These are phyloP conservation scores for Colletotrichum kahawae DNA, from an alignment of 2,329 filamentous ascomycete species.

Conservation along the genomic window DNA sequence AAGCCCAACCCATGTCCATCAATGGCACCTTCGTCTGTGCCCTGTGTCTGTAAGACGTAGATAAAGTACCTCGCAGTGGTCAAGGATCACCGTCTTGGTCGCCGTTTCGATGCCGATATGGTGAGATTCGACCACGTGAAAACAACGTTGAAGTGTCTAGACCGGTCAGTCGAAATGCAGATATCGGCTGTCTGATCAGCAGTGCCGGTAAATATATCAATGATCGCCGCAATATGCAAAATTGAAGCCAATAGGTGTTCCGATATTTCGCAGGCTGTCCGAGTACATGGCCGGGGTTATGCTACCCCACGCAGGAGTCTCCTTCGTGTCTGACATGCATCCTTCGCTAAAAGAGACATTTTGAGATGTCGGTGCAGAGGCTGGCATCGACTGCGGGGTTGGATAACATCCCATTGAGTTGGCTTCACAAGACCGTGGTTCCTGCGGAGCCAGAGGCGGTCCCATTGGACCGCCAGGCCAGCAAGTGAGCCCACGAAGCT, in stretches of 20 bases:
- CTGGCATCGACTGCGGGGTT: constrained; percentile 7
- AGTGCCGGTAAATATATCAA: not conserved
- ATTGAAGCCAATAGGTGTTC: constrained; percentile 1
- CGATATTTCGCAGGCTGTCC: not conserved
- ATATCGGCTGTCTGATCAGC: not conserved
- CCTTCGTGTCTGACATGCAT: not conserved
- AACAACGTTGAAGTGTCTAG: not conserved
- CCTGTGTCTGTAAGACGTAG: not conserved
- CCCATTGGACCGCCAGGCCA: constrained; percentile 26
- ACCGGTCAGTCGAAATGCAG: not conserved
- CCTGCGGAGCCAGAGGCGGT: not conserved
- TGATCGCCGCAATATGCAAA: constrained; percentile 3
- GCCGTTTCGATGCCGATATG: not conserved
- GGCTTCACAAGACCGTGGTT: not conserved
- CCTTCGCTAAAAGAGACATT: not conserved
- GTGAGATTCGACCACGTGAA: not conserved
- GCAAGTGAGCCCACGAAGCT: constrained; percentile 28
- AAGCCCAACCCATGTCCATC: not conserved
- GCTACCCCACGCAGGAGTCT: not conserved
- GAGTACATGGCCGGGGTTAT: not conserved
- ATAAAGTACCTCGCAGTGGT: not conserved
- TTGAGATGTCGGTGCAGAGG: not conserved
- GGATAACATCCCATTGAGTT: not conserved
- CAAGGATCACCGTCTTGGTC: not conserved
- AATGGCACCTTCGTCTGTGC: not conserved